phyloP scores from a whole-genome alignment of 2,329 filamentous ascomycete genomes.

The Fusarium foetens region DNA sequence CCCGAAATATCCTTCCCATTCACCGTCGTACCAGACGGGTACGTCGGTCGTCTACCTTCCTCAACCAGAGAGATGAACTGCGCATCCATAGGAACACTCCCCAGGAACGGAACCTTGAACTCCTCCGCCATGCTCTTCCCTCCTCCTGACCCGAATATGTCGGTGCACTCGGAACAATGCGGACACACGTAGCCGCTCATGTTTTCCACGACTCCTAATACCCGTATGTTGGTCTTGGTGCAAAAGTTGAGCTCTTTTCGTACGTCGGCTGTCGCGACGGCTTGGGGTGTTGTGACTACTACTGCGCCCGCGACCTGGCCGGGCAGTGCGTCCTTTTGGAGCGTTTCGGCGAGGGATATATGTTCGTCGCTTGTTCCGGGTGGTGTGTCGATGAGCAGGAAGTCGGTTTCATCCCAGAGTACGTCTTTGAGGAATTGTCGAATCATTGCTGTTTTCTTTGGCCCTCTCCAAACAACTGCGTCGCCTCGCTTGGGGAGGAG shows the following conservation, averaged over 20 bases:
- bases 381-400: slow-evolving; percentile 93
- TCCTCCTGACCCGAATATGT: slow-evolving; percentile 92
- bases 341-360: slow-evolving; percentile 90
- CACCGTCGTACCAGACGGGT: slow-evolving; percentile 74
- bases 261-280: slow-evolving; percentile 91
- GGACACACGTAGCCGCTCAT: slow-evolving; percentile 94
- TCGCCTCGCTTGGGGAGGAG: slow-evolving; percentile 84
- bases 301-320: slow-evolving; percentile 86
- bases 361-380: slow-evolving; percentile 97
- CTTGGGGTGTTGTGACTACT: slow-evolving; percentile 95
- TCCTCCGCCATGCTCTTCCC: slow-evolving; percentile 90
- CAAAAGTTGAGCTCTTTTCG: slow-evolving; percentile 96
- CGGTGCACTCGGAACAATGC: slow-evolving; percentile 84
- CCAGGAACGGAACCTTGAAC: slow-evolving; percentile 84
- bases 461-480: slow-evolving; percentile 96
- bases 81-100: slow-evolving; percentile 89
- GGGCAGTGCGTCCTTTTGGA: slow-evolving; percentile 70
- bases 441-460: slow-evolving; percentile 99
- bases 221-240: slow-evolving; percentile 79
- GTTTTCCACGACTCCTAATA: slow-evolving; percentile 94
- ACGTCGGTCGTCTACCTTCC: slow-evolving; percentile 71
- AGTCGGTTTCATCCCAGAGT: slow-evolving; percentile 88
- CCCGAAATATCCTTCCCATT: slow-evolving; percentile 64
- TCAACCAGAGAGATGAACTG: slow-evolving; percentile 91
- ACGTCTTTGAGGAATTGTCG: slow-evolving; percentile 95